Evolutionary conservation across 345 rosid genomes (phyloP), one percentile per base, ranked within the genome.

Genomic region (Isatis tinctoria): DNA sequence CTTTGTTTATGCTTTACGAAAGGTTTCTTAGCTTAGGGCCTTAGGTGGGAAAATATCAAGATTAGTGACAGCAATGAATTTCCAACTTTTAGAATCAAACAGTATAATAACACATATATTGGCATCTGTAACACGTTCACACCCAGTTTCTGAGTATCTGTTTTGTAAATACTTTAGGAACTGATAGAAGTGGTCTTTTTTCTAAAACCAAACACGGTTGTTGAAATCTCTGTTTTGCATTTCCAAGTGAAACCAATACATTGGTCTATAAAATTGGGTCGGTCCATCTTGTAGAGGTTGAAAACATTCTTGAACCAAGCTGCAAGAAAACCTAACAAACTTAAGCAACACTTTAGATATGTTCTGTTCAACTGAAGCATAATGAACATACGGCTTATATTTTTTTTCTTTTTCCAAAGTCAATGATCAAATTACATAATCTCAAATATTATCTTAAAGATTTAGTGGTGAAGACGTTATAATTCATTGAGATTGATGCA

Each of bases 351-450:
- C 8, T 28, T 58, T 14, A 58, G 7, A 37, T 28, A 10, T 27
- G 13, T 28, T 49, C 12, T 8, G 68, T 72, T 53, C 59, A 48
- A 48, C 12, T 27, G 63, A 30, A 53, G 64, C 45, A 20, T 43
- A 10, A 41, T 73, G 77, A 22, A 7, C 48, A 63, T 33, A 3
- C 0, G 3, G 4, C 43, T 53, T 58, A 9, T 32, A 57, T 41
- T 44, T 28, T 53, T 7, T 27, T 22, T 10, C 66, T 28, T 41
- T 57, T 57, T 57, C 8, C 28, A 58, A 66, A 74, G 53, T 74
- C 72, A 74, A 65, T 44, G 77, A 36, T 47, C 35, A 57, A 26
- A 35, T 28, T 33, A 74, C 47, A 74, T 47, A 53, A 54, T 43
- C 49, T 41, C 65, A 12, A 35, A 13, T 67, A 18, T 27, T 35